Base-by-base conservation (phyloP, 768 basidiomycete species). In the Scleroderma citrinum region DNA sequence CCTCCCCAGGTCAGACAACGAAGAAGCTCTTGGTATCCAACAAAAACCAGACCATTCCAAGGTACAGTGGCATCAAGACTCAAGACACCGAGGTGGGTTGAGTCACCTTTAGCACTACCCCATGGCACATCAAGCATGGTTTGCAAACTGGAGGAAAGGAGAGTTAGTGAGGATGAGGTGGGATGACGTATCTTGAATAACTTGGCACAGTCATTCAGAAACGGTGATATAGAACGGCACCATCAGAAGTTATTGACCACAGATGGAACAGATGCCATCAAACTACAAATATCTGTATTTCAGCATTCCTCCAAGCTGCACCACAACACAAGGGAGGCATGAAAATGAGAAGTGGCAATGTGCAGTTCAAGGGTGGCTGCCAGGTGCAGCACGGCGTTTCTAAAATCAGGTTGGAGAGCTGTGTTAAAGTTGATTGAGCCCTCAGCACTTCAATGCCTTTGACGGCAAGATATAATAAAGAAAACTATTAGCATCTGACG, bases 251-350 rank as follows among this genome's bases (percentile, higher is more conserved):
- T 94, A 94, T 64, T 93, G 95, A 16, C 93, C 21, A 69, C 97
- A 94, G 6, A 87, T 91, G 0, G 96, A 99, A 75, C 92, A 99
- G 89, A 65, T 99, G 96, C 92, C 93, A 96, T 98, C 93, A 57
- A 96, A 83, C 83, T 95, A 47, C 13, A 14, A 30, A n/a, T 16
- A 26, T 5, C 16, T n/a, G n/a, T n/a, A n/a, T n/a, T n/a, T 32
- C 11, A 40, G 42, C 31, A 40, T 36, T 52, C 26, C 19, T 7
- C 7, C 4, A 13, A 40, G 14, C 39, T 21, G 17, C 16, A 44
- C n/a, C 11, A 23, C 47, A 7, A 6, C 21, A 29, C 34, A 31
- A 16, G 52, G 30, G 10, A 78, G 92, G 60, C 60, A 93, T 89
- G 69, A 92, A 92, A 42, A 94, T 76, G 11, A 98, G 56, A 3